Conservation (phyloP, 305 asterid species). For the Fraxinus velutina region DNA sequence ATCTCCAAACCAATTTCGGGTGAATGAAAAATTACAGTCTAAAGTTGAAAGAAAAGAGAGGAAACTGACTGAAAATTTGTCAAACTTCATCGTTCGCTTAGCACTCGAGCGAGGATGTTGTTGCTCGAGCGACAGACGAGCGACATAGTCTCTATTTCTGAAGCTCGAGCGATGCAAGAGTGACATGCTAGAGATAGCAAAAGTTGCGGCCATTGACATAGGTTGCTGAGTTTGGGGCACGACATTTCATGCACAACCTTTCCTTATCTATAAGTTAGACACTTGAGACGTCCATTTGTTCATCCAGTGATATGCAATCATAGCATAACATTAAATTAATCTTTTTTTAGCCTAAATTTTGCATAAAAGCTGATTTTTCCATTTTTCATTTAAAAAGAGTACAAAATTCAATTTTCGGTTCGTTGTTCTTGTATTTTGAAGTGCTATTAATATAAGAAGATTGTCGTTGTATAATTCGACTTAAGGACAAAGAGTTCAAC, state of each 20-base stretch:
- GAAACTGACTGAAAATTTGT: no score
- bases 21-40: neutral
- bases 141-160: neutral
- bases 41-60: neutral
- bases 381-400: neutral
- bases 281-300: neutral
- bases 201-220: neutral
- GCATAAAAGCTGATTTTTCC: neutral
- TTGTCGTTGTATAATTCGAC: neutral
- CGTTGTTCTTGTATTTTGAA: neutral
- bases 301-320: no score
- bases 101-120: neutral
- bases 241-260: neutral
- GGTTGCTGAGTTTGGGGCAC: neutral
- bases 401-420: neutral
- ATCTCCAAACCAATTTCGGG: neutral
- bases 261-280: neutral
- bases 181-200: no score
- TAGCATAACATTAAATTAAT: neutral
- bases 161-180: neutral
- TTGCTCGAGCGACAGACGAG: neutral
- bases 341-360: neutral
- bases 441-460: neutral
- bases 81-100: neutral
- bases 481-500: neutral